Base-by-base conservation (phyloP, 2,329 filamentous ascomycete species). In the Beauveria medogensis region DNA sequence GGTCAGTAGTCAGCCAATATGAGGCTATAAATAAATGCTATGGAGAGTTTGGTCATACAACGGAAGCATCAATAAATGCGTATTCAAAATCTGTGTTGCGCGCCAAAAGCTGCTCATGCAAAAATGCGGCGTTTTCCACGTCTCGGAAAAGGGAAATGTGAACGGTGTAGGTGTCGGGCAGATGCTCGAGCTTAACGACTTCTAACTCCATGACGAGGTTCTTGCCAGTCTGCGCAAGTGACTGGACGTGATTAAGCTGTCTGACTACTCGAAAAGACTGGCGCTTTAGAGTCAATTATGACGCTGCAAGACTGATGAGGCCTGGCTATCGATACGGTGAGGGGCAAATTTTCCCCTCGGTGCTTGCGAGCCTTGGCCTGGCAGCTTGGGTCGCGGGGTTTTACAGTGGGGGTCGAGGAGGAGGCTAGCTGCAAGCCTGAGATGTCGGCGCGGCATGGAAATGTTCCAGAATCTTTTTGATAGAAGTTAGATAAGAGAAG, bases 41-140 rank as follows among this genome's bases (percentile, higher is more conserved):
- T 16, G 34, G 20, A 37, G 12, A 20, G 5, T 8, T n/a, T 43
- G n/a, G 48, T 5, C 58, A 18, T 80, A 92, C 88, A 72, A 90
- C 84, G 51, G 84, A 85, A 22, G 92, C 92, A 75, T 99, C 93
- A 52, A 99, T 83, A 66, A 99, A 89, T 40, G 92, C 92, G 78
- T 97, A 97, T 74, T 97, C 92, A 68, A 92, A 97, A 9, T 88
- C 87, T 12, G 84, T 70, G 70, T 97, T 96, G 57, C 90, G 89
- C 6, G 85, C 82, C n/a, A 97, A 80, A 5, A 99, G 84, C 75
- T 97, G 92, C 67, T 87, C 80, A 57, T 92, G 88, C 48, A 99
- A 79, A 69, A 88, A 92, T 1, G 82, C 75, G 12, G 91, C 83
- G 72, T 99, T 99, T 64, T 82, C 72, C 61, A 97, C 84, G 71